Conservation (phyloP, 2,329 filamentous ascomycete species). For the Coniella vitis region DNA sequence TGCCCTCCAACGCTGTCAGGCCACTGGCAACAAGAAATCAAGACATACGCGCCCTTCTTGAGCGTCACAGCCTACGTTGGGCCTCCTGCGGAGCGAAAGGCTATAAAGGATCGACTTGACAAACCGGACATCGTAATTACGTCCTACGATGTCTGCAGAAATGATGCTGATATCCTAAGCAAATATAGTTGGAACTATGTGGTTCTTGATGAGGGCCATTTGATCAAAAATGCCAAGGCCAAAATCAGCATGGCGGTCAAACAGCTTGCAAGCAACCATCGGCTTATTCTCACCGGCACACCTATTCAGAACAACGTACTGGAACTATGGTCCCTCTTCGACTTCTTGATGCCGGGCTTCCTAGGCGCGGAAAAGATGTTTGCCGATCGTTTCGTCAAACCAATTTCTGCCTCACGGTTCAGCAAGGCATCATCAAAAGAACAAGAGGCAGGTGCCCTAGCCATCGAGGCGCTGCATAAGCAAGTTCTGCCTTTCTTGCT, state of each 20-base stretch:
- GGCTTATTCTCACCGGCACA: constrained; percentile 91
- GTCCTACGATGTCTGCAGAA: constrained; percentile 95
- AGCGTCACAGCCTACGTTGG: constrained; percentile 87
- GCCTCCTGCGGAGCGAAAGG: constrained; percentile 71
- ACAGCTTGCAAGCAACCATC: constrained; percentile 81
- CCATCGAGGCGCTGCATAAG: constrained; percentile 97
- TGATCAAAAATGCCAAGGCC: constrained; percentile 98
- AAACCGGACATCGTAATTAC: constrained; percentile 91
- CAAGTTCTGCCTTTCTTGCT: constrained; percentile 95
- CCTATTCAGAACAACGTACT: constrained; percentile 97
- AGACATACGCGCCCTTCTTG: constrained; percentile 90
- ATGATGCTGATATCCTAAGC: constrained; percentile 79
- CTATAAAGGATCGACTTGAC: constrained; percentile 61
- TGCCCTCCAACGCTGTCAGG: constrained; percentile 94
- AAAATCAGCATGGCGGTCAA: constrained; percentile 95
- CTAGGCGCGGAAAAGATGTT: constrained; percentile 93
- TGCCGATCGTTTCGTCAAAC: constrained; percentile 88
- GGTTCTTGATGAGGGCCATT: constrained; percentile 91
- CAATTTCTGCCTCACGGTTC: constrained; percentile 88
- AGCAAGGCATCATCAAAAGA: constrained; percentile 98
- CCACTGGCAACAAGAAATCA: constrained; percentile 98
- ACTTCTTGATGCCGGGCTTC: constrained; percentile 98
- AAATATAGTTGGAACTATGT: constrained; percentile 95
- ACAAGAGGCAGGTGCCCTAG: constrained; percentile 91
- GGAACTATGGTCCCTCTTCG: constrained; percentile 95